Evolutionary conservation across 306 rosid species (phyloP).

Genomic region (Aeschynomene evenia): DNA sequence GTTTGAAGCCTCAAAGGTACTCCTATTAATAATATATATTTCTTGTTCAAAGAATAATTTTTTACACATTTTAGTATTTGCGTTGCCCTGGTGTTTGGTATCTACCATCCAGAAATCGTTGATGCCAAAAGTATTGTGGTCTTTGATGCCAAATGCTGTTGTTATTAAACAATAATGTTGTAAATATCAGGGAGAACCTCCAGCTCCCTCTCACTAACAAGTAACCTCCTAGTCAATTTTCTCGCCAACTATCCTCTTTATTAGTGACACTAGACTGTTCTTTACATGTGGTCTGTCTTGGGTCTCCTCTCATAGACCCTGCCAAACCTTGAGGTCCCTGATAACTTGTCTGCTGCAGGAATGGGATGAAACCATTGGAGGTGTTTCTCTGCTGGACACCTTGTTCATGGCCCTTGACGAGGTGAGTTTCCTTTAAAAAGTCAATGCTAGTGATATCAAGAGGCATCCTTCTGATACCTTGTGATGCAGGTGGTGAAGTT

Average conservation of each 20-base stretch:
- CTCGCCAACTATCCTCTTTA: no score
- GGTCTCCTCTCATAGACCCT: no score
- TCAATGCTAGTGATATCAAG: constrained; percentile 26
- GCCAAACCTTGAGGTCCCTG: no score
- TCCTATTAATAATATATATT: constrained; percentile 2
- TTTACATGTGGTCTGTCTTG: no score
- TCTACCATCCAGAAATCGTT: constrained; percentile 7
- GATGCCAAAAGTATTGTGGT: background rate
- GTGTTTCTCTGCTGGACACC: constrained; percentile 62
- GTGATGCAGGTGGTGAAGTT: constrained; percentile 71
- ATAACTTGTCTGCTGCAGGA: constrained; percentile 58
- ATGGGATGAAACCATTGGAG: constrained; percentile 83
- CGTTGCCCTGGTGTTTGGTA: background rate
- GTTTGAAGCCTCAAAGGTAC: constrained; percentile 96
- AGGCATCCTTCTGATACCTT: constrained; percentile 39
- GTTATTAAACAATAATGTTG: no score
- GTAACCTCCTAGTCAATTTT: no score
- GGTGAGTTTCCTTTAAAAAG: constrained; percentile 45
- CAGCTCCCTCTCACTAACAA: no score
- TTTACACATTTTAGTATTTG: background rate
- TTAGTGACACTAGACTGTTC: no score
- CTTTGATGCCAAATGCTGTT: no score
- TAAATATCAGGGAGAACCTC: no score
- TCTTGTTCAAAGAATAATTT: background rate
- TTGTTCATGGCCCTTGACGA: constrained; percentile 86